These are phyloP conservation scores for Metarhizium sp. DNA, from an alignment of 2,329 filamentous ascomycete genomes.

Conservation along the genomic window DNA sequence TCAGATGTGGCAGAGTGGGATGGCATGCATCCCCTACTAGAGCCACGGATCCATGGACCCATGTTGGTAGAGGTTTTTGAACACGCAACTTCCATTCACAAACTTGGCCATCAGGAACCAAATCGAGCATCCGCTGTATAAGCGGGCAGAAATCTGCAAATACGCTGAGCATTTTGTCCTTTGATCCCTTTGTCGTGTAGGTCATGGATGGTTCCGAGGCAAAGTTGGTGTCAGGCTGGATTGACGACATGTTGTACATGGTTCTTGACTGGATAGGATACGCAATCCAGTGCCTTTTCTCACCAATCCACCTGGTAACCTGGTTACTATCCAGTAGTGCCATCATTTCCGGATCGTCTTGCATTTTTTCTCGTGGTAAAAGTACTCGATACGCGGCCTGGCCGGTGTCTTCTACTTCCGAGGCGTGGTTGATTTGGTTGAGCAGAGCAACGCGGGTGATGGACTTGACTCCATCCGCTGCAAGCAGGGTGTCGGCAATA, in stretches of 20 bases:
- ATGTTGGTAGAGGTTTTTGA: conserved; percentile 46
- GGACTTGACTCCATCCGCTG: conserved; percentile 48
- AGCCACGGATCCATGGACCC: conserved; percentile 46
- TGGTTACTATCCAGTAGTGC: conserved; percentile 57
- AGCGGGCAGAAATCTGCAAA: conserved; percentile 52
- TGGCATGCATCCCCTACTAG: conserved; percentile 58
- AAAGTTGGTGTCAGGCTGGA: conserved; percentile 53
- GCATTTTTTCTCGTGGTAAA: conserved; percentile 59
- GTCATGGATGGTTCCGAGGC: conserved; percentile 47
- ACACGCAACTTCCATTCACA: conserved; percentile 57
- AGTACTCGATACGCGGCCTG: conserved; percentile 76
- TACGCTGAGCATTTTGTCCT: conserved; percentile 50
- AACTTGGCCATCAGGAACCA: conserved; percentile 53
- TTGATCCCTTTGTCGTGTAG: conserved; percentile 55
- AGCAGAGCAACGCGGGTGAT: conserved; percentile 21
- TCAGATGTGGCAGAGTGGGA: conserved; percentile 56
- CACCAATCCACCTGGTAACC: conserved; percentile 68
- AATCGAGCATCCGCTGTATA: conserved; percentile 47
- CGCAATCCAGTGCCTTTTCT: conserved; percentile 66
- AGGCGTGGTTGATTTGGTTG: conserved; percentile 40
- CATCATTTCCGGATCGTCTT: conserved; percentile 56
- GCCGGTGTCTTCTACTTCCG: conserved; percentile 56
- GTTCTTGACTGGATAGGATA: conserved; percentile 62
- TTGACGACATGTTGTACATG: conserved; percentile 55
- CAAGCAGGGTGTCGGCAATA: conserved; percentile 36